A percentile compares a stretch with the other conserved stretches of the same genome.
phyloP scores from a whole-genome alignment of 768 basidiomycete genomes.

The Lentinula edodes region DNA sequence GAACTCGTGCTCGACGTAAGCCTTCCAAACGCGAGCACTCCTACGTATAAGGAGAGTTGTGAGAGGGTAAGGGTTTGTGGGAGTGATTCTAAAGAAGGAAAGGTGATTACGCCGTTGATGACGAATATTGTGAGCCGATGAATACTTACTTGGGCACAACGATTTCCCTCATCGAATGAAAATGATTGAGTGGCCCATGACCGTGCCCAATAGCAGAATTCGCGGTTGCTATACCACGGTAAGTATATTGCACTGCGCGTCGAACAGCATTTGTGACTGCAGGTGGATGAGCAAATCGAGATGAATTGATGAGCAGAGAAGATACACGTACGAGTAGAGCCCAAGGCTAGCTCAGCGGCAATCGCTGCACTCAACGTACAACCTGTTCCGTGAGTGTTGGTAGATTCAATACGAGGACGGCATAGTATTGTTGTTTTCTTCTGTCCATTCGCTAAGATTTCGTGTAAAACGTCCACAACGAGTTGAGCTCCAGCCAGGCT shows the following conservation, averaged over 20 bases:
- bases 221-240: constrained; percentile 69
- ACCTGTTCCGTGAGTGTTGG: constrained; percentile 86
- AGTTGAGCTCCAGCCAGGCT: constrained; percentile 12
- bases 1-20: constrained; percentile 81
- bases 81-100: constrained; percentile 41
- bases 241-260: constrained; percentile 65
- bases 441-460: constrained; percentile 12
- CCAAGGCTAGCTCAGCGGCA: constrained; percentile 57
- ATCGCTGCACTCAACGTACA: constrained; percentile 88
- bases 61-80: constrained; percentile 62
- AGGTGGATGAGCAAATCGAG: not conserved
- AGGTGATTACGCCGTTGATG: not conserved
- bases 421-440: constrained; percentile 45
- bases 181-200: constrained; percentile 83
- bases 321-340: constrained; percentile 30
- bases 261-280: constrained; percentile 54
- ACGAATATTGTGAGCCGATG: not conserved
- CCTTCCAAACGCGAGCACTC: constrained; percentile 54
- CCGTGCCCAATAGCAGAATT: constrained; percentile 61
- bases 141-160: constrained; percentile 42
- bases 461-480: constrained; percentile 63
- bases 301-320: not conserved
- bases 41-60: constrained; percentile 56
- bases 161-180: constrained; percentile 49
- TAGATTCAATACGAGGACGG: constrained; percentile 57